Evolutionary conservation across 257 asterid species (phyloP).

Genomic region (Buddleja alternifolia): DNA sequence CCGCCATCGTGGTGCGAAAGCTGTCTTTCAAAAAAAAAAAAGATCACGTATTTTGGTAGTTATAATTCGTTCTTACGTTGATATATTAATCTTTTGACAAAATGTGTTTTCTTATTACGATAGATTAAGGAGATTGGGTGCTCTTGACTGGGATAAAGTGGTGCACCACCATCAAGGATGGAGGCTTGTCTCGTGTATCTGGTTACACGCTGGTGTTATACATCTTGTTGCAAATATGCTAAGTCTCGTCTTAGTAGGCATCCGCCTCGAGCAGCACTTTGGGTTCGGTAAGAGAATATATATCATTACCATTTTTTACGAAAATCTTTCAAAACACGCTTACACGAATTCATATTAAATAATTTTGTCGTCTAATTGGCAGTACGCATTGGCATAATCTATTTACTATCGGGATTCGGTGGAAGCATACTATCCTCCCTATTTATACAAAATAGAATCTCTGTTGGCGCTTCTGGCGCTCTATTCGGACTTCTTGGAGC

Average conservation of each 20-base stretch:
- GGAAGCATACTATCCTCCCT: constrained; percentile 79
- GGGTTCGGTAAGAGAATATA: constrained; percentile 79
- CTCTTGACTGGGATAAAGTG: constrained; percentile 71
- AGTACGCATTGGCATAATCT: constrained; percentile 74
- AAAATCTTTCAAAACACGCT: background rate
- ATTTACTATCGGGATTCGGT: constrained; percentile 78
- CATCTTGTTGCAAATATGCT: constrained; percentile 84
- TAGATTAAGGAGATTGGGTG: constrained; percentile 82
- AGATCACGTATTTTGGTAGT: no score
- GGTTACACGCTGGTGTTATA: constrained; percentile 90
- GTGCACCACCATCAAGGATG: constrained; percentile 81
- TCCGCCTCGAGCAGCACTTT: constrained; percentile 92
- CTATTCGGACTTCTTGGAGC: constrained; percentile 98
- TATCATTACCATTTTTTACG: background rate
- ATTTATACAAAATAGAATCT: constrained; percentile 56
- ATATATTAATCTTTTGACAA: no score
- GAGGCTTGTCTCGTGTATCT: constrained; percentile 86
- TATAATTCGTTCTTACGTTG: no score
- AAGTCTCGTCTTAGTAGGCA: constrained; percentile 77
- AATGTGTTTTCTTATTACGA: constrained; percentile 19
- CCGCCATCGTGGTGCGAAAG: no score
- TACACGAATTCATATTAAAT: no score
- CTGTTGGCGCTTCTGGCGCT: constrained; percentile 98
- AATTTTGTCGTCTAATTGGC: constrained; percentile 23
- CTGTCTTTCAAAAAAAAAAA: no score